A percentile compares a stretch with the other conserved stretches of the same genome.
phyloP scores from a whole-genome alignment of 345 rosid genomes.

The Syzygium grande region DNA sequence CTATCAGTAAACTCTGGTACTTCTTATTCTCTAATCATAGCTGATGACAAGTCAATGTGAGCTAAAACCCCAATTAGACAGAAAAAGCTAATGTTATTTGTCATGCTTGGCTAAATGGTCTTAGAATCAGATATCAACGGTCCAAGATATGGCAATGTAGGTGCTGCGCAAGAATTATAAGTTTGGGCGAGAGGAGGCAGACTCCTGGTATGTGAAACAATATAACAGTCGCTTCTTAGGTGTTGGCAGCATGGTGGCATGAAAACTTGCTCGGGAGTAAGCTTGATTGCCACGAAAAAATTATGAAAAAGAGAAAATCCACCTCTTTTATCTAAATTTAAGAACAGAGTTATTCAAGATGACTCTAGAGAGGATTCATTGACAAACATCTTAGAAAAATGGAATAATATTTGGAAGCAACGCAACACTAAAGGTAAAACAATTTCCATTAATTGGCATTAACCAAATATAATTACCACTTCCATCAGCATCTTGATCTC shows the following conservation, averaged over 20 bases:
- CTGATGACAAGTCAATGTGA: neutral
- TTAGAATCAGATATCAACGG: neutral
- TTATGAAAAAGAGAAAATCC: neutral
- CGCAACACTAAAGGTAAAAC: neutral
- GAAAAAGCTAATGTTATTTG: neutral
- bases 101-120: neutral
- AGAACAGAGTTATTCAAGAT: neutral
- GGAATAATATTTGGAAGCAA: neutral
- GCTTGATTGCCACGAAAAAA: neutral
- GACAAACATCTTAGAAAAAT: neutral
- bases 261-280: neutral
- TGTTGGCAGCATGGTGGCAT: neutral
- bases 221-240: neutral
- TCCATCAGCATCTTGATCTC: conserved; percentile 99
- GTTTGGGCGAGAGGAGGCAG: neutral
- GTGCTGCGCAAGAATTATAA: neutral
- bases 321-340: neutral
- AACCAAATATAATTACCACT: conserved; percentile 48
- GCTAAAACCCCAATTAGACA: neutral
- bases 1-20: neutral
- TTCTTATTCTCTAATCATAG: neutral
- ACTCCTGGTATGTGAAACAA: neutral
- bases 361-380: neutral
- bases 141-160: neutral
- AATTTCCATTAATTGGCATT: neutral